Conservation (phyloP, 768 basidiomycete genomes). For the Lyophyllum shimeji region DNA sequence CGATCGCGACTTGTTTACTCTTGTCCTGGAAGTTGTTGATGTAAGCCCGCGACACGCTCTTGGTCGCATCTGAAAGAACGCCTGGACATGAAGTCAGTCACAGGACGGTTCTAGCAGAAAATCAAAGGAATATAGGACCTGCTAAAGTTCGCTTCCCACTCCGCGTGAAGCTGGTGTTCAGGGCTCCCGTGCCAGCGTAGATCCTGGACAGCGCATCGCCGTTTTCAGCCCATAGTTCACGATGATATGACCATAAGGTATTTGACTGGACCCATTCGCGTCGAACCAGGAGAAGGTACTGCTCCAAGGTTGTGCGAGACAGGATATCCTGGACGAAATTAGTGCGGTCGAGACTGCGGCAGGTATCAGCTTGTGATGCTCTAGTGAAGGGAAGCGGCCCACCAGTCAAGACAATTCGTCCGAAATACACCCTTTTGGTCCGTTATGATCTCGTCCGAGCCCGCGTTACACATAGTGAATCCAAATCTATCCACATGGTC, state of each 20-base stretch:
- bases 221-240: conserved; percentile 96
- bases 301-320: conserved; percentile 76
- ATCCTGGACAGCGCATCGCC: conserved; percentile 91
- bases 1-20: conserved; percentile 90
- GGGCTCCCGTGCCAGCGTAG: conserved; percentile 90
- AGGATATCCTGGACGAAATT: conserved; percentile 97
- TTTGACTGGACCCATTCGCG: conserved; percentile 72
- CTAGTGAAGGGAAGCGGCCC: conserved; percentile 10
- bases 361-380: conserved; percentile 5
- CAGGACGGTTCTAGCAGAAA: conserved; percentile 1
- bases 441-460: conserved; percentile 71
- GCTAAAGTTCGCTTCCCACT: conserved; percentile 93
- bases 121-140: conserved; percentile 37
- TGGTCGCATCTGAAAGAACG: conserved; percentile 93
- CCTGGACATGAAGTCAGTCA: conserved; percentile 40
- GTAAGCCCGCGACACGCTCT: conserved; percentile 93
- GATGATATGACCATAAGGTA: conserved; percentile 81
- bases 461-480: conserved; percentile 77
- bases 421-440: conserved; percentile 91
- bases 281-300: conserved; percentile 77
- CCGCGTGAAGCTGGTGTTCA: conserved; percentile 95
- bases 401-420: conserved; percentile 97
- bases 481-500: conserved; percentile 78
- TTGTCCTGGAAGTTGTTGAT: conserved; percentile 98
- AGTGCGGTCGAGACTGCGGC: conserved; percentile 84